Evolutionary conservation across 2,329 filamentous ascomycete species (phyloP), one percentile per base, ranked within the genome.

Genomic region (Fusarium abutilonis): DNA sequence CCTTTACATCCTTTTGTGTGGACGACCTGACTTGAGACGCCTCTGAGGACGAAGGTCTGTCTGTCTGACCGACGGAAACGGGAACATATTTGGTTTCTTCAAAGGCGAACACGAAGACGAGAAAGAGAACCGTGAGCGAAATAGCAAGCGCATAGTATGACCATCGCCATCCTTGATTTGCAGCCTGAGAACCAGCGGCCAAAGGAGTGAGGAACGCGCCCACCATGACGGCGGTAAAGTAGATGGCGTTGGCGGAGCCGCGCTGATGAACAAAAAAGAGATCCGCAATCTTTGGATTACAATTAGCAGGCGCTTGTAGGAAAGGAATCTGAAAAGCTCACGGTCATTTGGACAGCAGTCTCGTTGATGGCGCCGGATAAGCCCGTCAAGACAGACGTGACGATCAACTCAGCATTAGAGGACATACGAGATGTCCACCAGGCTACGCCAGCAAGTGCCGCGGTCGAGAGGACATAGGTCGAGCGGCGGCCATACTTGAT

Each of bases 351-450:
- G 0, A 72, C 72, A 13, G 75, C 72, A 1, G 75, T 73, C 40
- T 79, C 76, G n/a, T 78, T 78, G 1, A 74, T 73, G 3, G 77
- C 74, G 4, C 75, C 76, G 2, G 75, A 73, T 14, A 79, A 49
- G 0, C 77, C 77, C 8, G 71, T 70, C 0, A 75, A 53, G 0
- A 73, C 15, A 21, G 69, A 67, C 4, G 64, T 70, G 2, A 67
- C 5, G 11, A 69, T 69, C n/a, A 75, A 21, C 35, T 75, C 69
- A 3, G 56, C 17, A 21, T 60, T 46, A 2, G 54, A 60, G 2
- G 47, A 34, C 56, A 73, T 74, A 2, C 54, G 48, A 0, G 67
- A 49, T 8, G 56, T 69, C 67, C 67, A 70, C 67, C 67, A 70
- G 1, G 57, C 29, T 2, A 66, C 56, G 42, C 50, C 40, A 14